A percentile compares a stretch with the other conserved stretches of the same genome.
Evolutionary conservation across 2,329 filamentous ascomycete genomes (phyloP).

Genomic region (Polytolypa hystricis): DNA sequence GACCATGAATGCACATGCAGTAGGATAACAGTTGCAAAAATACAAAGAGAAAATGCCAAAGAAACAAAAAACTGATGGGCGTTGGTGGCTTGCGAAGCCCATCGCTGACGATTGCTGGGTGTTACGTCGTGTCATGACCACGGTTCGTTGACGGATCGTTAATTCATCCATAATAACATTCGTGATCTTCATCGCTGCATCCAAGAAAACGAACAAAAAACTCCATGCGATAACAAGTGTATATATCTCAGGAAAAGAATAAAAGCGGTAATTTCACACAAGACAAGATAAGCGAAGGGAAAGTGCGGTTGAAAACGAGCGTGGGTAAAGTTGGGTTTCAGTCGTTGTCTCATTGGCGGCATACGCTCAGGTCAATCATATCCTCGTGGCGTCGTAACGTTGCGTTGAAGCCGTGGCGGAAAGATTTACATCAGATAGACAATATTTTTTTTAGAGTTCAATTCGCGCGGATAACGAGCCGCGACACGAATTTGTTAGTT

Average conservation of each 20-base stretch:
- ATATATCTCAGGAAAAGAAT: constrained; percentile 23
- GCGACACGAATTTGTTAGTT: constrained; percentile 94
- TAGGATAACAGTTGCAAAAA: neutral
- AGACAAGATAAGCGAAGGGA: constrained; percentile 19
- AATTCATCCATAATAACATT: constrained; percentile 28
- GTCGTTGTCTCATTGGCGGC: constrained; percentile 3
- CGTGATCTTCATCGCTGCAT: constrained; percentile 32
- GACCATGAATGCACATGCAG: constrained; percentile 1
- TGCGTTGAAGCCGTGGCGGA: constrained; percentile 14
- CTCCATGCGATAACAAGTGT: constrained; percentile 26
- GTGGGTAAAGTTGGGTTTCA: constrained; percentile 3
- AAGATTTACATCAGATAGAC: constrained; percentile 11
- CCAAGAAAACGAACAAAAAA: constrained; percentile 14
- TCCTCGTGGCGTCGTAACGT: constrained; percentile 11
- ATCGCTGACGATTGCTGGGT: no score
- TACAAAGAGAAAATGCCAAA: constrained; percentile 1
- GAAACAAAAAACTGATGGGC: neutral
- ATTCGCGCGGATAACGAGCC: constrained; percentile 91
- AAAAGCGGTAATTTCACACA: constrained; percentile 16
- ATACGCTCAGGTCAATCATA: constrained; percentile 1
- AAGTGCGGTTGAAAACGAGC: constrained; percentile 6
- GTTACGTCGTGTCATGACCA: constrained; percentile 13
- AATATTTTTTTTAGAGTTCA: constrained; percentile 31
- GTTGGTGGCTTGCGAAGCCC: no score
- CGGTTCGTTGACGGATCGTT: constrained; percentile 16